Evolutionary conservation across 768 basidiomycete genomes (phyloP), one percentile per base, ranked within the genome.

Genomic region (Naganishia randhawae): DNA sequence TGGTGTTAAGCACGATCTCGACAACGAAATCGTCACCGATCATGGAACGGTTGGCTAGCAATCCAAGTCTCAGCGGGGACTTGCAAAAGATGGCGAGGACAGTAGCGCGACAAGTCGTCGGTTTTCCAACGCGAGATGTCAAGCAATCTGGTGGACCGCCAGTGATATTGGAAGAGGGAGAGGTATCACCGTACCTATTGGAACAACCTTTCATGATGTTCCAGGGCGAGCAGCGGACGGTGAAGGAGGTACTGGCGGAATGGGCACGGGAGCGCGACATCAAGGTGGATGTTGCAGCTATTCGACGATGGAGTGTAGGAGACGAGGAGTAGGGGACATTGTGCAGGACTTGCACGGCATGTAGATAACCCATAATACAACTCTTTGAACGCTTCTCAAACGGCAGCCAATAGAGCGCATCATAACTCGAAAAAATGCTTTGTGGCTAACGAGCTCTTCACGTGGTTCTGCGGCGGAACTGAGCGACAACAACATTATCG

Each of bases 41-140:
- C 62, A 73, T 77, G 35, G 73, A 77, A 53, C 72, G 77, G n/a
- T 50, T 68, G 11, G 69, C 73, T 9, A 73, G 71, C 9, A 76
- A 76, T 3, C 69, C 72, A n/a, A 57, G 71, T 39, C 69, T 88
- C 73, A 80, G 82, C 31, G 77, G 81, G n/a, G 85, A 89, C 42
- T 80, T 90, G 19, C 82, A 82, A 35, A 83, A 83, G 50, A 82
- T 95, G 16, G 86, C 89, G 72, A 86, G 90, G 27, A 85, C 88
- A 1, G 71, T 95, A n/a, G 89, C 88, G 11, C 85, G 91, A 48
- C 93, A 95, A 80, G 87, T 92, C 61, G 86, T 87, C 25, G 93
- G 92, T 2, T 88, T 93, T 75, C 86, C 89, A 31, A 90, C 90
- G 0, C 79, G 80, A 17, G 82, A 81, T 0, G 81, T 92, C 22